These are phyloP conservation scores for Dendrothele bispora DNA, from an alignment of 768 basidiomycete genomes.

Conservation along the genomic window DNA sequence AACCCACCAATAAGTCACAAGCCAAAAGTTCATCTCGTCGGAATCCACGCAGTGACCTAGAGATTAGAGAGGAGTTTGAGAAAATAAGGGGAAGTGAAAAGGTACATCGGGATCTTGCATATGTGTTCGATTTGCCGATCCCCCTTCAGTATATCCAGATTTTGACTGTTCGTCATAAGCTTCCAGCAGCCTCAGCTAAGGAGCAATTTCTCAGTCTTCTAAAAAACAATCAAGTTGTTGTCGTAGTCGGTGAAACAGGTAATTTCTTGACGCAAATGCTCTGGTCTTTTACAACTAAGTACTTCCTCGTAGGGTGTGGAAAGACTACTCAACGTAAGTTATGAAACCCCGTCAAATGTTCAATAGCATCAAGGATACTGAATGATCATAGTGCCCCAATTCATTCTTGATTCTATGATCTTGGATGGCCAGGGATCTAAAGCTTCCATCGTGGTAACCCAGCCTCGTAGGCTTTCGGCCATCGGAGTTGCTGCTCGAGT, in stretches of 20 bases:
- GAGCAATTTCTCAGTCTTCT: constrained; percentile 62
- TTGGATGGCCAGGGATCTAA: constrained; percentile 54
- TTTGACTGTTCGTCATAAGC: constrained; percentile 49
- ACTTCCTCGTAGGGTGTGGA: constrained; percentile 62
- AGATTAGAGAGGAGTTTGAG: constrained; percentile 57
- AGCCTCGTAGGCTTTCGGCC: constrained; percentile 87
- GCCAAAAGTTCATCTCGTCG: constrained; percentile 19
- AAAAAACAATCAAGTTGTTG: constrained; percentile 60
- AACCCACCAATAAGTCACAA: constrained; percentile 14
- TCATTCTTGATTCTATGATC: constrained; percentile 85
- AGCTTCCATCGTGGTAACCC: constrained; percentile 82
- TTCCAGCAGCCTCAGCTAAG: constrained; percentile 77
- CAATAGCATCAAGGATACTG: too few relatives aligned
- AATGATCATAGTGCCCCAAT: constrained; percentile 69
- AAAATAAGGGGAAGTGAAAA: constrained; percentile 37
- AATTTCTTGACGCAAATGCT: constrained; percentile 7
- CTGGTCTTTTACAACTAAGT: not conserved
- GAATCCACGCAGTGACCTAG: constrained; percentile 46
- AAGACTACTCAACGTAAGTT: constrained; percentile 83
- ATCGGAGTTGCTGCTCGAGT: constrained; percentile 88
- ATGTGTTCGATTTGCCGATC: not conserved
- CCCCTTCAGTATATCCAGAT: constrained; percentile 51
- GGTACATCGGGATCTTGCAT: constrained; percentile 20
- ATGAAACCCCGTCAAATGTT: too few relatives aligned
- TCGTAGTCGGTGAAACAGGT: constrained; percentile 93